phyloP scores from a whole-genome alignment of 192 early-diverging fungal species.

The Dissophora ornata region DNA sequence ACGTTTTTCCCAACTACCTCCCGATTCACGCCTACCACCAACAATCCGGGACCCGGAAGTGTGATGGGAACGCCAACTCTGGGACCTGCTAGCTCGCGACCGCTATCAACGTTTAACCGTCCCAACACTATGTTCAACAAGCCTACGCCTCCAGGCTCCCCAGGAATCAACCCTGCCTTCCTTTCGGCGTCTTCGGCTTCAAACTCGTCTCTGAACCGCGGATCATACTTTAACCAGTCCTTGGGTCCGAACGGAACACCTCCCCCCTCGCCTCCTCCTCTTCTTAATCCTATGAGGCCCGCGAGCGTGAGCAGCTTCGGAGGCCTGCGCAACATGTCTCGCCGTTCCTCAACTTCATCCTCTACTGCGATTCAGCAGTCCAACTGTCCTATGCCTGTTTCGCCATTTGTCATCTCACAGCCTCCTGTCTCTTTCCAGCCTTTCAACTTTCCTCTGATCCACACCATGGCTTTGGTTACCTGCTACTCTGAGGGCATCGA shows the following conservation, averaged over 20 bases:
- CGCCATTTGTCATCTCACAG: constrained; percentile 51
- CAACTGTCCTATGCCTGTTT: constrained; percentile 49
- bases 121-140: constrained; percentile 31
- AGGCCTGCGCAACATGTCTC: constrained; percentile 42
- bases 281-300: constrained; percentile 40
- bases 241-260: constrained; percentile 40
- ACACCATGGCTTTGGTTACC: constrained; percentile 81
- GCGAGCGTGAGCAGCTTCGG: constrained; percentile 38
- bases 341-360: constrained; percentile 50
- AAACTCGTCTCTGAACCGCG: constrained; percentile 30
- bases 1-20: constrained; percentile 45
- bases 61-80: constrained; percentile 18
- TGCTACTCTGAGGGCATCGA: constrained; percentile 83
- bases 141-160: constrained; percentile 42
- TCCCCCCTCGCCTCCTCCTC: constrained; percentile 47
- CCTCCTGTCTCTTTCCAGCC: constrained; percentile 59
- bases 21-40: constrained; percentile 27
- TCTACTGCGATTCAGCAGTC: constrained; percentile 40
- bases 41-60: constrained; percentile 11
- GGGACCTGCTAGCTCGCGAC: constrained; percentile 16
- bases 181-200: constrained; percentile 33
- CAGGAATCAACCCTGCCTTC: constrained; percentile 42
- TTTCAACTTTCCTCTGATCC: constrained; percentile 62
- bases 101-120: constrained; percentile 42
- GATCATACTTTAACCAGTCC: constrained; percentile 39